Conservation (phyloP, 2,329 filamentous ascomycete species). For the Beauveria scarabaeidicola region DNA sequence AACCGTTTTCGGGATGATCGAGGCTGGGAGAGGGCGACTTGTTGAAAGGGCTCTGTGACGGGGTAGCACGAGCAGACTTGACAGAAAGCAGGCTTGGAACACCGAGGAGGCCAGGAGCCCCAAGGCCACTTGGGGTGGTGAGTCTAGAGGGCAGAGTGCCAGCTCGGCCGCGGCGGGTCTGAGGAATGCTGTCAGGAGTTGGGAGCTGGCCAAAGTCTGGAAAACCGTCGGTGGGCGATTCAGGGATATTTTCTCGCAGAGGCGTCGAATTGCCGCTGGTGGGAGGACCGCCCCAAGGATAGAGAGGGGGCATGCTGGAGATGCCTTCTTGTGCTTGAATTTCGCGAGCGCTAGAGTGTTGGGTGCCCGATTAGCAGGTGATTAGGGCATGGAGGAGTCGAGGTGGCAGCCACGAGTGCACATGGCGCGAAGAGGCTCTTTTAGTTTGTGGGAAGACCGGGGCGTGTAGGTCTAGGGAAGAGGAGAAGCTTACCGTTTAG, state of each 20-base stretch:
- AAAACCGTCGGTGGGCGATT: conserved; percentile 93
- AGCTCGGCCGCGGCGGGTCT: conserved; percentile 73
- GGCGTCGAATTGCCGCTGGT: conserved; percentile 95
- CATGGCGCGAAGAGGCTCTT: neutral
- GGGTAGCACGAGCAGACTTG: conserved; percentile 76
- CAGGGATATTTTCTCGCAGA: conserved; percentile 91
- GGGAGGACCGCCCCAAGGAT: conserved; percentile 89
- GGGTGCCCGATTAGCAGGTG: neutral
- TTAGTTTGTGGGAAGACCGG: neutral
- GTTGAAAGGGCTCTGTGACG: conserved; percentile 73
- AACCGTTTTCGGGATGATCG: conserved; percentile 43
- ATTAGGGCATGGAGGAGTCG: neutral
- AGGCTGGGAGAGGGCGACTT: conserved; percentile 56
- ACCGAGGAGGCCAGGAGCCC: conserved; percentile 37
- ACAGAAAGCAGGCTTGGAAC: conserved; percentile 49
- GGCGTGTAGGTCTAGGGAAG: neutral
- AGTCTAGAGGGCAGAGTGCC: conserved; percentile 96
- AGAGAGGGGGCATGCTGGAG: conserved; percentile 52
- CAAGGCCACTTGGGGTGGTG: conserved; percentile 63
- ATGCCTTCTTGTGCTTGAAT: conserved; percentile 95
- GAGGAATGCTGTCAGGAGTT: conserved; percentile 55
- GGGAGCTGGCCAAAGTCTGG: conserved; percentile 75
- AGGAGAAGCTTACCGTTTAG: conserved; percentile 66
- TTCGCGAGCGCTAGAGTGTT: conserved; percentile 67
- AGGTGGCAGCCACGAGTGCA: neutral